phyloP scores from a whole-genome alignment of 179 eudicot species.

The Heliamphora pulchella region DNA sequence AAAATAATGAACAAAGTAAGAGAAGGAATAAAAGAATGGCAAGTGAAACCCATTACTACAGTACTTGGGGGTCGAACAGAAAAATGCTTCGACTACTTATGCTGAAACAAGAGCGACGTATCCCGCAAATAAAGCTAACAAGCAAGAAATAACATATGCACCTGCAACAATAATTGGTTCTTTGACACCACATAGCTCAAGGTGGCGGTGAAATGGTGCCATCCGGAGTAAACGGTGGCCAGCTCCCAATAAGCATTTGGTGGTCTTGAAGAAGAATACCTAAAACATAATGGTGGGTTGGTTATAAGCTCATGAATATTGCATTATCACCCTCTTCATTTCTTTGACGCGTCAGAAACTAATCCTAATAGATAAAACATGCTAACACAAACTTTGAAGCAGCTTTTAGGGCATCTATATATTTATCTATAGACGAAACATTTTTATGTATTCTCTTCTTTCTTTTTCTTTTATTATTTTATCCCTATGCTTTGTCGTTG shows the following conservation, averaged over 20 bases:
- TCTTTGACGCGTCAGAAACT: not conserved
- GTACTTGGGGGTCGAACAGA: not conserved
- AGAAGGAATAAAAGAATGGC: no score
- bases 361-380: no score
- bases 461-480: no score
- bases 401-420: no score
- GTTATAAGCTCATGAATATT: constrained; percentile 10
- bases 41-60: no score
- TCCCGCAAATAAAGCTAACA: constrained; percentile 55
- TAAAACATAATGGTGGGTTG: constrained; percentile 17
- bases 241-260: constrained; percentile 33
- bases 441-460: no score
- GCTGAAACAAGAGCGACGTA: constrained; percentile 73
- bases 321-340: not conserved
- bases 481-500: no score
- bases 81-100: constrained; percentile 20
- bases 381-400: not conserved
- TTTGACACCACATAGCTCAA: constrained; percentile 51
- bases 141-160: constrained; percentile 49
- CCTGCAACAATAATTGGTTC: constrained; percentile 57
- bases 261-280: constrained; percentile 43
- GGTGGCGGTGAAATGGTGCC: constrained; percentile 68
- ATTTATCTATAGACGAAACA: no score
- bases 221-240: constrained; percentile 37
- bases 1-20: no score